These are phyloP conservation scores for Lactarius trivialis DNA, from an alignment of 768 basidiomycete species.

Conservation along the genomic window DNA sequence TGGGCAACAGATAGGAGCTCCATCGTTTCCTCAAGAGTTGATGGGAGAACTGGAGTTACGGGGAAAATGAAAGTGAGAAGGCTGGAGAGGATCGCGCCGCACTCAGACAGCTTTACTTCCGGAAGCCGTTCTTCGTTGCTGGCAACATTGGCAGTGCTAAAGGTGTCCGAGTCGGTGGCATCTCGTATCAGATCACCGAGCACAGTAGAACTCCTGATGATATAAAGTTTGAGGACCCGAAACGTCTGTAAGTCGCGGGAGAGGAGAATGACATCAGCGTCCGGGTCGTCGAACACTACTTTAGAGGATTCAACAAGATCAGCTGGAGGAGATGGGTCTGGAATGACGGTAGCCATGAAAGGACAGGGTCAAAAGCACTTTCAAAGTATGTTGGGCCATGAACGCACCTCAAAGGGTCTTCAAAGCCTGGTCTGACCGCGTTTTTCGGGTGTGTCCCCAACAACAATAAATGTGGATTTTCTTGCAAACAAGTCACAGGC, in stretches of 20 bases:
- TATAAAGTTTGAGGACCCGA: slow-evolving; percentile 37
- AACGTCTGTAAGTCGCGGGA: slow-evolving; percentile 39
- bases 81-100: not conserved
- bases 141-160: not conserved
- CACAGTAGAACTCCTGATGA: slow-evolving; percentile 38
- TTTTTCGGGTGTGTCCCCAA: too few relatives aligned
- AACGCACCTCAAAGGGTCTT: too few relatives aligned
- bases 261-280: slow-evolving; percentile 40
- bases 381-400: too few relatives aligned
- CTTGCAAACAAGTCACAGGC: too few relatives aligned
- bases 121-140: not conserved
- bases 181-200: slow-evolving; percentile 24
- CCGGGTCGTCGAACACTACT: slow-evolving; percentile 22
- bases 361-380: not conserved
- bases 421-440: too few relatives aligned
- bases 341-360: not conserved
- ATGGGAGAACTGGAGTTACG: not conserved
- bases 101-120: not conserved
- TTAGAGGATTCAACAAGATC: not conserved
- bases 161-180: not conserved
- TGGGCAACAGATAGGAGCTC: slow-evolving; percentile 10
- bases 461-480: too few relatives aligned
- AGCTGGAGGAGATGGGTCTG: not conserved
- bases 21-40: not conserved
- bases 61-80: not conserved